Percentiles rank a stretch among this genome's conserved stretches.
phyloP scores from a whole-genome alignment of 768 basidiomycete species.

The Ramaria sp. region DNA sequence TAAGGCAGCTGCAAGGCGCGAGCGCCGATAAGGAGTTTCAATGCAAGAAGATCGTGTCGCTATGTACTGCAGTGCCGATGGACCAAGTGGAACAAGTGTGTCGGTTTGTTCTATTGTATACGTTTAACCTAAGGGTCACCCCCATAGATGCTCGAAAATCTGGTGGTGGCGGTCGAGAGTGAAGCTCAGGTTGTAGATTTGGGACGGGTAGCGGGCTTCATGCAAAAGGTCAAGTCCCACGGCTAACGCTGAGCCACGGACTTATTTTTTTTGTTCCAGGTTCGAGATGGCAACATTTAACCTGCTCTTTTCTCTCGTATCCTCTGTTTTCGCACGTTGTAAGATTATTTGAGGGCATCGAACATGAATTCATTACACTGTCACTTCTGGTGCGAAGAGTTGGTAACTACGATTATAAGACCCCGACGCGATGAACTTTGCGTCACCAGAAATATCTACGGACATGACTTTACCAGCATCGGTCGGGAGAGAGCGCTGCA shows the following conservation, averaged over 20 bases:
- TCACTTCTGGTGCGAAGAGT: constrained; percentile 65
- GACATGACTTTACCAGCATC: constrained; percentile 99
- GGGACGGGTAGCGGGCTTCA: constrained; percentile 77
- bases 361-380: constrained; percentile 1
- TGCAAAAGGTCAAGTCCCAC: constrained; percentile 60
- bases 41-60: constrained; percentile 83
- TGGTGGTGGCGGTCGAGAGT: constrained; percentile 82
- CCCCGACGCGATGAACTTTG: constrained; percentile 75
- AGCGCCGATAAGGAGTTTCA: constrained; percentile 85
- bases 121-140: constrained; percentile 3
- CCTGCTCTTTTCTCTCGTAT: background rate
- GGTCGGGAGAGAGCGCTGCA: constrained; percentile 78
- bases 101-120: constrained; percentile 11
- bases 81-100: constrained; percentile 87
- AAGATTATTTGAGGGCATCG: background rate
- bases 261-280: constrained; percentile 16
- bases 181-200: constrained; percentile 76
- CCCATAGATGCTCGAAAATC: constrained; percentile 67
- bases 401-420: constrained; percentile 95
- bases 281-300: constrained; percentile 33
- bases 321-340: background rate
- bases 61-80: constrained; percentile 77
- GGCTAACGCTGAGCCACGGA: background rate
- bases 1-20: constrained; percentile 63
- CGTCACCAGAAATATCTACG: constrained; percentile 81